phyloP scores from a whole-genome alignment of 2,329 filamentous ascomycete species.

The Talaromyces sp. region DNA sequence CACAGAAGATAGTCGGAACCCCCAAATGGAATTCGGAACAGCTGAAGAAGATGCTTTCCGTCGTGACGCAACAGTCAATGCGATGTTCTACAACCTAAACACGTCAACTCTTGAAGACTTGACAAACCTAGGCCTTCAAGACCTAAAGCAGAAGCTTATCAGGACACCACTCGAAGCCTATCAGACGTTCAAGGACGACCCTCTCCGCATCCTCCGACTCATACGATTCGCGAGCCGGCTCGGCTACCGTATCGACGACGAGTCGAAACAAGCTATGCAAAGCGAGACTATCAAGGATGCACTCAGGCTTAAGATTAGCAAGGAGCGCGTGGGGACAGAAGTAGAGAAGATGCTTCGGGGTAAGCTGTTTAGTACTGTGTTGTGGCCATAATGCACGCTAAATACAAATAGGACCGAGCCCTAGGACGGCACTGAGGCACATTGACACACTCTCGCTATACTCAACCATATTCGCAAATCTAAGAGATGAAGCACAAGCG shows the following conservation, averaged over 20 bases:
- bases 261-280: conserved; percentile 68
- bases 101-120: conserved; percentile 78
- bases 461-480: conserved; percentile 37
- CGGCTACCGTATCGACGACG: conserved; percentile 68
- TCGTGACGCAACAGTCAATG: conserved; percentile 89
- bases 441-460: conserved; percentile 36
- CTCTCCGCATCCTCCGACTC: conserved; percentile 76
- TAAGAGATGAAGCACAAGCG: conserved; percentile 47
- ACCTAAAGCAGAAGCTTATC: conserved; percentile 69
- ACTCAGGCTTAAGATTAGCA: conserved; percentile 81
- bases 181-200: conserved; percentile 92
- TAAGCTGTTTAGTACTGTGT: conserved; percentile 19
- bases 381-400: not conserved
- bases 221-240: conserved; percentile 87
- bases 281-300: conserved; percentile 71
- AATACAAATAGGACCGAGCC: conserved; percentile 29
- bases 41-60: conserved; percentile 83
- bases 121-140: conserved; percentile 65
- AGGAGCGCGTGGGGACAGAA: conserved; percentile 82
- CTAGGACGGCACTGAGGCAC: conserved; percentile 30
- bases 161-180: conserved; percentile 81
- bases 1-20: conserved; percentile 80
- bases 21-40: conserved; percentile 88
- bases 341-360: conserved; percentile 86
- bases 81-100: conserved; percentile 90